Evolutionary conservation across 2,329 filamentous ascomycete species (phyloP).

Genomic region (Penicillium hordei): DNA sequence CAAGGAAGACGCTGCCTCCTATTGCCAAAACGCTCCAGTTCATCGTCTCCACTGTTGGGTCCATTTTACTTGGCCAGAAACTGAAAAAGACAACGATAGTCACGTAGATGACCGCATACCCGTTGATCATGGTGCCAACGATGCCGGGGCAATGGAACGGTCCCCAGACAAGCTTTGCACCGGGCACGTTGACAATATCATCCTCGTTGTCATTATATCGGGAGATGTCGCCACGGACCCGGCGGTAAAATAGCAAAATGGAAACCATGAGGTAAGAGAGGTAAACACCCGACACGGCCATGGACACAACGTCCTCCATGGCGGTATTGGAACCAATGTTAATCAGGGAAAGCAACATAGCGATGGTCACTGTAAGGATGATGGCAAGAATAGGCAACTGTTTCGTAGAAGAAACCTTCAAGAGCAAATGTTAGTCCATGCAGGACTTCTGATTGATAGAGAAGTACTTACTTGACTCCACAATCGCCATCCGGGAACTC

Average conservation of each 20-base stretch:
- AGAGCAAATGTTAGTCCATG: neutral
- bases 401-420: constrained; percentile 1
- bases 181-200: constrained; percentile 23
- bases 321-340: constrained; percentile 53
- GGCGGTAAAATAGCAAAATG: constrained; percentile 44
- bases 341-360: constrained; percentile 47
- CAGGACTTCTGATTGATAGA: neutral
- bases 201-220: constrained; percentile 37
- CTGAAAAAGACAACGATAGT: constrained; percentile 48
- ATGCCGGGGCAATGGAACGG: constrained; percentile 40
- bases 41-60: constrained; percentile 43
- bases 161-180: constrained; percentile 22
- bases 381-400: constrained; percentile 32
- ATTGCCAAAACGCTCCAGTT: constrained; percentile 52
- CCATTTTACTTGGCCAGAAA: constrained; percentile 46
- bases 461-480: constrained; percentile 26
- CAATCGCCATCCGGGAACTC: constrained; percentile 33
- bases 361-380: constrained; percentile 28
- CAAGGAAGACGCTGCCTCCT: constrained; percentile 38
- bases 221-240: constrained; percentile 35
- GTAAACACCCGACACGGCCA: constrained; percentile 48
- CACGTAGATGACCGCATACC: constrained; percentile 45
- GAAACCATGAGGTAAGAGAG: constrained; percentile 52
- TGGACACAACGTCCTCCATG: constrained; percentile 52
- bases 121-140: constrained; percentile 45